phyloP scores from a whole-genome alignment of 1,139 yeast species.

The Eremothecium gossypii region DNA sequence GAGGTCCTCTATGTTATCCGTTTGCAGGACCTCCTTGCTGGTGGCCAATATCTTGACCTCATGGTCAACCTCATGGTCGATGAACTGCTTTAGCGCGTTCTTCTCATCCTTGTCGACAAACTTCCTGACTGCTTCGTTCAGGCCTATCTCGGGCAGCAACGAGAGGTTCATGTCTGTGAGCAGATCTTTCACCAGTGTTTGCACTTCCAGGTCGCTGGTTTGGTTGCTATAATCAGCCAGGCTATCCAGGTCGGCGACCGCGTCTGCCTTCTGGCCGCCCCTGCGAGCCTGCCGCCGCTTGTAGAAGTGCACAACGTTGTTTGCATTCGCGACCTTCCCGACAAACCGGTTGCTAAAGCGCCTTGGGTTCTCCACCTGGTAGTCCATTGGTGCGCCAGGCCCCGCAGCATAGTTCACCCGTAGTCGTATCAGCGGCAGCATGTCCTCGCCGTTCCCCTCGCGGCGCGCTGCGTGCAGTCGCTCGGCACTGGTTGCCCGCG shows the following conservation, averaged over 20 bases:
- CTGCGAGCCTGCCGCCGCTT: constrained; percentile 29
- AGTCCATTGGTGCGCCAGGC: constrained; percentile 37
- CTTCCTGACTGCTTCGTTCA: constrained; percentile 61
- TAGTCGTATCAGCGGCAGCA: constrained; percentile 72
- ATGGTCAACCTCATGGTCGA: constrained; percentile 53
- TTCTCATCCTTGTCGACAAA: constrained; percentile 81
- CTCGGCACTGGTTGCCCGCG: constrained; percentile 43
- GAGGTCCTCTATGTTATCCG: constrained; percentile 29
- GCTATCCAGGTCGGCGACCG: constrained; percentile 21
- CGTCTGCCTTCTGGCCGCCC: constrained; percentile 21
- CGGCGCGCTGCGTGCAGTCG: constrained; percentile 26
- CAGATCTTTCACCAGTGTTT: constrained; percentile 51
- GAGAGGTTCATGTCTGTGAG: constrained; percentile 55
- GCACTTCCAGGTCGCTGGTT: constrained; percentile 41
- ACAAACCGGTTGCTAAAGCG: constrained; percentile 85
- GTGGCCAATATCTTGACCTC: constrained; percentile 52
- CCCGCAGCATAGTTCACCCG: constrained; percentile 77
- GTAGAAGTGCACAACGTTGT: constrained; percentile 71
- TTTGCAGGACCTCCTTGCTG: constrained; percentile 31
- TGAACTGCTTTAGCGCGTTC: constrained; percentile 55
- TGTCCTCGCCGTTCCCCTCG: constrained; percentile 29
- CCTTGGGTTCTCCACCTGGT: constrained; percentile 83
- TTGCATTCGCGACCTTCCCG: constrained; percentile 81
- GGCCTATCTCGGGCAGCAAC: constrained; percentile 66
- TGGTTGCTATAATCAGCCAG: constrained; percentile 10